phyloP scores from a whole-genome alignment of 1,139 yeast species.

The Geotrichum macrosporum region DNA sequence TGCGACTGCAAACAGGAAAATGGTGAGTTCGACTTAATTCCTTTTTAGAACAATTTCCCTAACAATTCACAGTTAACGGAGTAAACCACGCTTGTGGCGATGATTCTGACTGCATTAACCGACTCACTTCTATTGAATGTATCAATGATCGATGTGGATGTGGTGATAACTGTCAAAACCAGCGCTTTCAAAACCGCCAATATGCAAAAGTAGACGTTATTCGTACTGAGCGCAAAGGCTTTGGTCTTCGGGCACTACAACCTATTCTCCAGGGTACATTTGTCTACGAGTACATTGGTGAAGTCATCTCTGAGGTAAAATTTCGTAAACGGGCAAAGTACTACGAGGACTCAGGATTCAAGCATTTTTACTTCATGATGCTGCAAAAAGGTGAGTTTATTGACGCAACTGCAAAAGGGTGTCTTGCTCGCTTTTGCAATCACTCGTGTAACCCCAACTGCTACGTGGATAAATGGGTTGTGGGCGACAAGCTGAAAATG shows the following conservation, averaged over 20 bases:
- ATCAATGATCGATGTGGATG: slow-evolving; percentile 66
- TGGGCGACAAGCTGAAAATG: slow-evolving; percentile 83
- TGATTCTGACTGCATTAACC: slow-evolving; percentile 82
- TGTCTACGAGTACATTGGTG: slow-evolving; percentile 90
- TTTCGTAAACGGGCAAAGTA: slow-evolving; percentile 70
- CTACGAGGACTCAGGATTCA: slow-evolving; percentile 66
- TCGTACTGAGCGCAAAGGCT: slow-evolving; percentile 80
- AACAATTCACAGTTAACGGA: slow-evolving; percentile 28
- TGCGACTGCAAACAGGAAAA: slow-evolving; percentile 73
- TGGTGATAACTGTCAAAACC: slow-evolving; percentile 78
- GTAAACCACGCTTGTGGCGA: slow-evolving; percentile 76
- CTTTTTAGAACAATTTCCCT: background rate
- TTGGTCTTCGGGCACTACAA: slow-evolving; percentile 71
- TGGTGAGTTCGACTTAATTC: slow-evolving; percentile 33
- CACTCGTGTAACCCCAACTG: slow-evolving; percentile 95
- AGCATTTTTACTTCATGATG: slow-evolving; percentile 97
- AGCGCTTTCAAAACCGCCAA: slow-evolving; percentile 72
- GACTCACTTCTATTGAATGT: slow-evolving; percentile 91
- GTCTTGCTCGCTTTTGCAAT: slow-evolving; percentile 85
- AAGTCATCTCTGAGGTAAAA: slow-evolving; percentile 72
- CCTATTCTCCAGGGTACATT: slow-evolving; percentile 60
- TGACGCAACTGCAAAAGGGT: slow-evolving; percentile 88
- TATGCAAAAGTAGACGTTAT: slow-evolving; percentile 74
- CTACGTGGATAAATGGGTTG: slow-evolving; percentile 95
- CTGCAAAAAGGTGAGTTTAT: slow-evolving; percentile 86